These are phyloP conservation scores for Moringa oleifera DNA, from an alignment of 345 rosid species.

Conservation along the genomic window DNA sequence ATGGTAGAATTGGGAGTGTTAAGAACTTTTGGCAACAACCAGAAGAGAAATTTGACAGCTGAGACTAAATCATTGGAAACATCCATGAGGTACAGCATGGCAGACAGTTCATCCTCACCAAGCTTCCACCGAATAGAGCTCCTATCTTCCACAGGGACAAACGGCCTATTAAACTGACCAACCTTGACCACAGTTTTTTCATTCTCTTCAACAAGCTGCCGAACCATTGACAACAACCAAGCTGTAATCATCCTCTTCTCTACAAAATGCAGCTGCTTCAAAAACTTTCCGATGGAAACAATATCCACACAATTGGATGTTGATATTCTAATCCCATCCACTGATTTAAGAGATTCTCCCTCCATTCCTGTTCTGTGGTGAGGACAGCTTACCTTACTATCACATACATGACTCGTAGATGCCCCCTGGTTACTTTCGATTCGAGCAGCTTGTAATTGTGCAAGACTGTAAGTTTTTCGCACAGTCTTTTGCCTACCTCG, in stretches of 20 bases:
- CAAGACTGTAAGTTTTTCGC: constrained; percentile 84
- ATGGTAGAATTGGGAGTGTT: constrained; percentile 50
- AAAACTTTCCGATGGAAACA: constrained; percentile 63
- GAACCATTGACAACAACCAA: constrained; percentile 72
- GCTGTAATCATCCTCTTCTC: constrained; percentile 68
- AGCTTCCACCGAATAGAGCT: constrained; percentile 67
- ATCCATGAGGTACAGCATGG: constrained; percentile 75
- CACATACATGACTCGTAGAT: constrained; percentile 90
- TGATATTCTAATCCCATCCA: constrained; percentile 50
- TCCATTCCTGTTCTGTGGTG: constrained; percentile 68
- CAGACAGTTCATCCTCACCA: constrained; percentile 82
- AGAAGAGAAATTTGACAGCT: constrained; percentile 72
- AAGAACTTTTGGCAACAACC: constrained; percentile 81
- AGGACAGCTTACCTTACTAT: constrained; percentile 68
- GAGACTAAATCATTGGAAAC: constrained; percentile 64
- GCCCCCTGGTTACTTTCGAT: constrained; percentile 98
- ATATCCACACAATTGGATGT: constrained; percentile 43
- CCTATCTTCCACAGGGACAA: constrained; percentile 56
- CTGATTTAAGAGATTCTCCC: constrained; percentile 50
- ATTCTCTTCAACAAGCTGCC: constrained; percentile 72
- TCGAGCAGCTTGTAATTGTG: constrained; percentile 89
- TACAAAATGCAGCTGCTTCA: constrained; percentile 65
- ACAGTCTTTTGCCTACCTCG: constrained; percentile 83
- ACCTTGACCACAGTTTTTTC: constrained; percentile 55
- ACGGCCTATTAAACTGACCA: constrained; percentile 56